Evolutionary conservation across 169 alveolate genomes (phyloP).

Genomic region (Besnoitia besnoiti): DNA sequence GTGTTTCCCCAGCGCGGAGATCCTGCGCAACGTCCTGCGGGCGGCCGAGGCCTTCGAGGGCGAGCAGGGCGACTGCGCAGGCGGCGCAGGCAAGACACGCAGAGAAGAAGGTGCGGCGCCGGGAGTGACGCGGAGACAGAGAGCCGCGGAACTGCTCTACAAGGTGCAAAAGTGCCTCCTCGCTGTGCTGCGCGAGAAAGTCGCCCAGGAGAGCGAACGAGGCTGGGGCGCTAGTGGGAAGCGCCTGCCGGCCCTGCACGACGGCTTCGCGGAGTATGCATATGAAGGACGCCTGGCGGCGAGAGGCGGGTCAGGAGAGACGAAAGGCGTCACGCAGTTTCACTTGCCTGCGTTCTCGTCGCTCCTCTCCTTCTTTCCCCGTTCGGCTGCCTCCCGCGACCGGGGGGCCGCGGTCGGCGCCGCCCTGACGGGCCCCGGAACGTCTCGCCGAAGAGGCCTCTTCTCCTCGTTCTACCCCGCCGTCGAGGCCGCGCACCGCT

Average conservation of each 20-base stretch:
- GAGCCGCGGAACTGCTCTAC: background rate
- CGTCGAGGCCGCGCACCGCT: background rate
- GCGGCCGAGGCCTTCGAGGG: background rate
- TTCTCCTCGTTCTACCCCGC: background rate
- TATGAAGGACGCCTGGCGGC: too few relatives aligned
- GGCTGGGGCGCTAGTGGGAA: background rate
- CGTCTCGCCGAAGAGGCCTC: background rate
- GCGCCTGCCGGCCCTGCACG: too few relatives aligned
- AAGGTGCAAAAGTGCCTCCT: background rate
- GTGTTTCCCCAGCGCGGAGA: slow-evolving; percentile 19
- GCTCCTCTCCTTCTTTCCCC: background rate
- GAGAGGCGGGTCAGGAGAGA: too few relatives aligned
- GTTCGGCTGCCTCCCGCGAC: background rate
- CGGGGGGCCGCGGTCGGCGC: background rate
- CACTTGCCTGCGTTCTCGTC: background rate
- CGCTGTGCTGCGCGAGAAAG: background rate
- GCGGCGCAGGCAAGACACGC: background rate
- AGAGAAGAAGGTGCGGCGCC: background rate
- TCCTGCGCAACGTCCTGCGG: background rate
- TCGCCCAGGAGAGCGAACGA: background rate
- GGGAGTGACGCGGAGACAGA: background rate
- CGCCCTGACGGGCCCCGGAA: background rate
- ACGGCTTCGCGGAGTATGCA: too few relatives aligned
- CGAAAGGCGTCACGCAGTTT: background rate
- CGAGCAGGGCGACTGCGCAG: background rate